Evolutionary conservation across 2,329 filamentous ascomycete species (phyloP).

Genomic region (Apiospora marii): DNA sequence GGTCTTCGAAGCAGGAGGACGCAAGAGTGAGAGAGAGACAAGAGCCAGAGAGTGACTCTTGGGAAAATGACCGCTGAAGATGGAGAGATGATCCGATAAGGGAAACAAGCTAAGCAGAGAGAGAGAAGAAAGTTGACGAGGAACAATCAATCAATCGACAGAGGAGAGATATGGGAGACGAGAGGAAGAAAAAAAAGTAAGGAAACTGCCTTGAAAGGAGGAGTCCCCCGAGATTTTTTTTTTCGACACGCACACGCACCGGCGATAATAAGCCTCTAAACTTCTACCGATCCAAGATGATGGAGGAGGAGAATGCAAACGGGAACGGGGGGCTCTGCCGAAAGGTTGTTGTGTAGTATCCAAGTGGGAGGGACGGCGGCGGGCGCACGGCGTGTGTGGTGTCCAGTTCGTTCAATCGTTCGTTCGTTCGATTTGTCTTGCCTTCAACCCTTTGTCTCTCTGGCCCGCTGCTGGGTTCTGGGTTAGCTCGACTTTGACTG

Average conservation of each 20-base stretch:
- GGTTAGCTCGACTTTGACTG: neutral
- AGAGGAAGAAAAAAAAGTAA: conserved; percentile 41
- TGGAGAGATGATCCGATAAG: conserved; percentile 26
- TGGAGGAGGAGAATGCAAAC: conserved; percentile 37
- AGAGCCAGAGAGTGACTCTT: conserved; percentile 9
- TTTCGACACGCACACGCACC: conserved; percentile 49
- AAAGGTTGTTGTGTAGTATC: conserved; percentile 22
- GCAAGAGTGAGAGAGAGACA: neutral
- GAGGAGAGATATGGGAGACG: conserved; percentile 40
- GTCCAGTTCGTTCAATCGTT: conserved; percentile 20
- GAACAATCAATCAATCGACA: conserved; percentile 33
- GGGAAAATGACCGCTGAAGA: conserved; percentile 17
- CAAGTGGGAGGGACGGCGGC: conserved; percentile 20
- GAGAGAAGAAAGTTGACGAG: conserved; percentile 32
- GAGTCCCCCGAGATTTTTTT: conserved; percentile 43
- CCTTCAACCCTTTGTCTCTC: neutral
- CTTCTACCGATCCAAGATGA: conserved; percentile 45
- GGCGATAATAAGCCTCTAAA: conserved; percentile 43
- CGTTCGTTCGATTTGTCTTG: conserved; percentile 15
- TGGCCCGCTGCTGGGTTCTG: neutral
- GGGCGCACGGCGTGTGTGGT: conserved; percentile 20
- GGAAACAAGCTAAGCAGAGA: conserved; percentile 33
- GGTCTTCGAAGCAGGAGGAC: conserved; percentile 16
- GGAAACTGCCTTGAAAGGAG: conserved; percentile 52
- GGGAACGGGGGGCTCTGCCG: conserved; percentile 30